Base-by-base conservation (phyloP, 805 yeast genomes). In the Komagataella ulmi region DNA sequence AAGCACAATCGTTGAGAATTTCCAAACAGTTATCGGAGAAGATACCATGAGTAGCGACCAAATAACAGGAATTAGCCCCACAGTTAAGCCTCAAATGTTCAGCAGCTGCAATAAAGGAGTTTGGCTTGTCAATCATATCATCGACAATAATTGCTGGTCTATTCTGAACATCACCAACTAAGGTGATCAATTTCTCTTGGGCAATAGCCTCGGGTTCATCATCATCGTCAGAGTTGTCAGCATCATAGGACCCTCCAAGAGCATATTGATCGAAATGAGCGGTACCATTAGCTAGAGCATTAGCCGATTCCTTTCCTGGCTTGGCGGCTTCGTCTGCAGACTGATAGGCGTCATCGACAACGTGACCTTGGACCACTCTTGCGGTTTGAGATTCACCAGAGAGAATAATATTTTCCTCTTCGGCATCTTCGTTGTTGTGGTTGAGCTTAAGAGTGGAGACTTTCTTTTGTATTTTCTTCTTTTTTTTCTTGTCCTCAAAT, bases 81-180 rank as follows among this genome's bases (percentile, higher is more conserved):
- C 99, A 93, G 68, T 90, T 91, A 68, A 87, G 75, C 58, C 95
- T 79, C 65, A 95, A 80, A 70, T 93, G 99, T 70, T 93, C 99
- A 40, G 99, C 99, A 46, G 99, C 99, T 30, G 97, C 91, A 56
- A 93, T 85, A 64, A 90, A 91, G 7, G 95, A 81, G 56, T 84
- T 83, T 47, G 97, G 97, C 65, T 93, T 88, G 65, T 93, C 99
- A 60, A 93, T 85, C 95, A 93, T 88, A 65, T 93, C 99, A 69
- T 93, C 99, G 54, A 93, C 75, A 54, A 93, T 86, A 58, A 93
- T 87, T 17, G 97, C 98, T 6, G 95, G 86, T 67, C 87, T 87
- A 59, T 81, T 85, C 57, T 86, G 81, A 50, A 93, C 99, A 65
- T 91, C 95, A 55, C 99, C 99, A 47, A 93, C 99, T 52, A 93